phyloP scores from a whole-genome alignment of 768 basidiomycete genomes.

The Mycena venus region DNA sequence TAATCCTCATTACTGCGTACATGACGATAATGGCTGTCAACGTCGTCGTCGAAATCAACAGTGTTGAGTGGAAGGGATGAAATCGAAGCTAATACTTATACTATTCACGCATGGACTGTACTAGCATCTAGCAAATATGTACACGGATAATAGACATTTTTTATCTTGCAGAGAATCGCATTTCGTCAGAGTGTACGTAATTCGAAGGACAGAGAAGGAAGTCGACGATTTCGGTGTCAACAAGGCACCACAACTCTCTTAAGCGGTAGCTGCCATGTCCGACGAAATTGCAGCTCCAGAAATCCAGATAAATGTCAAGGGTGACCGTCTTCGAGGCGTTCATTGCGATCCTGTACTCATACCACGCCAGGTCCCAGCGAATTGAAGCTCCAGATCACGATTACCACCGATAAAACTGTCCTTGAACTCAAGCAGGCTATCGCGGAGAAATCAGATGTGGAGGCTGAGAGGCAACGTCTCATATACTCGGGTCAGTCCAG shows the following conservation, averaged over 20 bases:
- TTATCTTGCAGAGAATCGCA: no score
- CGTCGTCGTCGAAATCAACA: slow-evolving; percentile 82
- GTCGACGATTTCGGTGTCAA: not conserved
- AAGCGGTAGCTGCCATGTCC: slow-evolving; percentile 58
- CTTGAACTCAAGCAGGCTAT: slow-evolving; percentile 92
- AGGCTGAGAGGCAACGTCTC: slow-evolving; percentile 88
- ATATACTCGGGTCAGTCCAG: slow-evolving; percentile 86
- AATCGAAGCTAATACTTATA: slow-evolving; percentile 34
- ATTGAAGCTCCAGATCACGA: slow-evolving; percentile 91
- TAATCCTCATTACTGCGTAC: slow-evolving; percentile 83
- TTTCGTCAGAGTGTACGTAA: no score
- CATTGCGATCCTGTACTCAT: not conserved
- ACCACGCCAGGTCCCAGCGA: slow-evolving; percentile 82
- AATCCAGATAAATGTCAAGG: slow-evolving; percentile 80
- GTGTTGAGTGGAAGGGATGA: no score
- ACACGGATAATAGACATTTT: slow-evolving; percentile 16
- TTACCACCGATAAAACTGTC: slow-evolving; percentile 87
- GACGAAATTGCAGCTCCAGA: slow-evolving; percentile 59
- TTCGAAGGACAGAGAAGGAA: not conserved
- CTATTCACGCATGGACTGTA: not conserved
- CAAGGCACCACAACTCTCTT: slow-evolving; percentile 9
- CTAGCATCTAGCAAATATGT: slow-evolving; percentile 5
- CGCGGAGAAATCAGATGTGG: slow-evolving; percentile 86
- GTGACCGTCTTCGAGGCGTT: slow-evolving; percentile 48
- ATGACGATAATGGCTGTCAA: slow-evolving; percentile 82